phyloP scores from a whole-genome alignment of 1,284 basidiomycete genomes.

The Apiotrichum montevideense region DNA sequence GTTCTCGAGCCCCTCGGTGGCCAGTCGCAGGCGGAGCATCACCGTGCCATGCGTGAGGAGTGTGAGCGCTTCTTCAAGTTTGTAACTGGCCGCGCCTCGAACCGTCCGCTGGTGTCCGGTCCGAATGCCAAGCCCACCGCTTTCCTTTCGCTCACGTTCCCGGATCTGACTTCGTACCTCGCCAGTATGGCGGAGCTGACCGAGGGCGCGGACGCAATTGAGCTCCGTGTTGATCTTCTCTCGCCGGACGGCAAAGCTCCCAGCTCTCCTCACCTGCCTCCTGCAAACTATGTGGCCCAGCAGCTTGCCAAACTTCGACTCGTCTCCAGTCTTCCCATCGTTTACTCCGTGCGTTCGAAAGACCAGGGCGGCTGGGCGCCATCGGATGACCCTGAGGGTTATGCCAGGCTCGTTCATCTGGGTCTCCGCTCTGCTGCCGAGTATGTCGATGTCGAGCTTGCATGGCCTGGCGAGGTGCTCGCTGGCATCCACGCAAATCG shows the following conservation, averaged over 20 bases:
- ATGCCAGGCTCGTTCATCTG: conserved; percentile 69
- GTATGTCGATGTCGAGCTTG: conserved; percentile 87
- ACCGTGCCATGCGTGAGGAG: conserved; percentile 37
- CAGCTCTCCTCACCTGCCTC: conserved; percentile 56
- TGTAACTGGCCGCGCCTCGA: conserved; percentile 67
- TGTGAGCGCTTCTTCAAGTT: conserved; percentile 72
- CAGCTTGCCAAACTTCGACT: conserved; percentile 78
- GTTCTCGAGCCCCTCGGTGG: conserved; percentile 33
- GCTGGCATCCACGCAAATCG: conserved; percentile 59
- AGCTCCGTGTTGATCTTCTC: conserved; percentile 87
- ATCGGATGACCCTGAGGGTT: conserved; percentile 65
- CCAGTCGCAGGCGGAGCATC: conserved; percentile 35
- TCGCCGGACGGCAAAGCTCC: conserved; percentile 51
- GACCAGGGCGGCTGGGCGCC: conserved; percentile 92
- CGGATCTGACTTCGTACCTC: conserved; percentile 70
- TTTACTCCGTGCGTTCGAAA: conserved; percentile 83
- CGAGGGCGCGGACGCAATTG: conserved; percentile 84
- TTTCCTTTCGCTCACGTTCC: conserved; percentile 89
- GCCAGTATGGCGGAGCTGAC: conserved; percentile 65
- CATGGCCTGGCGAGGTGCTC: conserved; percentile 62
- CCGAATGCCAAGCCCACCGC: conserved; percentile 61
- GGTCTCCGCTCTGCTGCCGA: conserved; percentile 81
- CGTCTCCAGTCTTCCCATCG: conserved; percentile 72
- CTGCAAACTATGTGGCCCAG: conserved; percentile 65
- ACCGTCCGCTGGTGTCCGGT: conserved; percentile 50